Evolutionary conservation across 208 protist genomes (phyloP).

Genomic region (Trypanosoma vivax): DNA sequence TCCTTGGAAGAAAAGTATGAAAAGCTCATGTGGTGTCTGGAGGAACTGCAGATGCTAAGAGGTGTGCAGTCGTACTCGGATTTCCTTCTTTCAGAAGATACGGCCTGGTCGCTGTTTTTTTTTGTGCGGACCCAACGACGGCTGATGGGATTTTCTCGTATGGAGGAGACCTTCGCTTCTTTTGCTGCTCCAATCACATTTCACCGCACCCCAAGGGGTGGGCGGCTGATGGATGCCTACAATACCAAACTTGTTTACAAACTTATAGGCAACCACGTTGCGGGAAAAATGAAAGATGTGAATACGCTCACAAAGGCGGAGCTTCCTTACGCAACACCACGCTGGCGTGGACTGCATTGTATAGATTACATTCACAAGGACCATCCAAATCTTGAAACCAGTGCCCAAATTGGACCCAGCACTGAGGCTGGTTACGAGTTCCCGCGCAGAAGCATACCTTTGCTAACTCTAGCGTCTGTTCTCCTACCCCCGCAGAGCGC

Average conservation of each 20-base stretch:
- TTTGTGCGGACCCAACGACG: slow-evolving; percentile 62
- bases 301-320: slow-evolving; percentile 10
- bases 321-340: slow-evolving; percentile 34
- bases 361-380: slow-evolving; percentile 42
- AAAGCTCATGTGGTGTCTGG: slow-evolving; percentile 80
- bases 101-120: slow-evolving; percentile 65
- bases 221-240: slow-evolving; percentile 36
- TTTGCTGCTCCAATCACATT: slow-evolving; percentile 23
- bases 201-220: slow-evolving; percentile 30
- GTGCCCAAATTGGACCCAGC: slow-evolving; percentile 32
- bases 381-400: background rate
- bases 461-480: slow-evolving; percentile 68
- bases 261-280: slow-evolving; percentile 27
- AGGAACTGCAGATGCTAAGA: slow-evolving; percentile 60
- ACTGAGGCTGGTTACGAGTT: slow-evolving; percentile 18
- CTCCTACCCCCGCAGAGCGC: slow-evolving; percentile 43
- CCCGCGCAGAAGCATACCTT: slow-evolving; percentile 32
- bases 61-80: slow-evolving; percentile 74
- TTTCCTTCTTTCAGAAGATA: slow-evolving; percentile 44
- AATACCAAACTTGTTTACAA: slow-evolving; percentile 29
- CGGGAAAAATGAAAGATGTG: slow-evolving; percentile 10
- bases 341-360: slow-evolving; percentile 37
- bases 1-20: slow-evolving; percentile 86
- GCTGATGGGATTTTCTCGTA: slow-evolving; percentile 26
- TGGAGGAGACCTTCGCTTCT: slow-evolving; percentile 9